phyloP scores from a whole-genome alignment of 192 early-diverging fungal genomes.

The Umbelopsis ramanniana region DNA sequence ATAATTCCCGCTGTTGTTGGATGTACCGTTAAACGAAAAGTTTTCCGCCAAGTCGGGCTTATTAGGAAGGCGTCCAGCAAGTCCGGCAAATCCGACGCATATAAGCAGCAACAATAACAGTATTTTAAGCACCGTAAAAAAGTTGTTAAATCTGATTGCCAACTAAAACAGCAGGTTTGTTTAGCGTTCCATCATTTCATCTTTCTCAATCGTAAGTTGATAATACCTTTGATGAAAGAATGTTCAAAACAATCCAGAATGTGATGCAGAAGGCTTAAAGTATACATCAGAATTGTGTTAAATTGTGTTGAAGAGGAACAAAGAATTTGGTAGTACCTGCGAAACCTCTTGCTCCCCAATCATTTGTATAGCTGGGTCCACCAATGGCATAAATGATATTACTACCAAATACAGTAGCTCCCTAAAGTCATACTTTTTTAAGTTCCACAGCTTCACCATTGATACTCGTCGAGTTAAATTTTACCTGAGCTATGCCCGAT shows the following conservation, averaged over 20 bases:
- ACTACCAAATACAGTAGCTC: conserved; percentile 24
- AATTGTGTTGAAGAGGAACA: background rate
- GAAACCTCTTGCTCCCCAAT: conserved; percentile 25
- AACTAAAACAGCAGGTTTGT: background rate
- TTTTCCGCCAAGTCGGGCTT: conserved; percentile 22
- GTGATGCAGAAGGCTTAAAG: conserved; percentile 28
- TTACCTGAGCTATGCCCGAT: conserved; percentile 24
- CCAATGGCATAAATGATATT: conserved; percentile 29
- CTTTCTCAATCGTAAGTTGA: background rate
- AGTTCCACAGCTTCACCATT: conserved; percentile 11
- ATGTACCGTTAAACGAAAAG: conserved; percentile 36
- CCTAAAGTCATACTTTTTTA: background rate
- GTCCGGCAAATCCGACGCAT: conserved; percentile 23
- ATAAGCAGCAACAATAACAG: conserved; percentile 21
- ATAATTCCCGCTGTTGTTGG: conserved; percentile 20
- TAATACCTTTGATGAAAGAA: conserved; percentile 33
- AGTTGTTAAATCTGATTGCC: conserved; percentile 26
- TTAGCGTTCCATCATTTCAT: background rate
- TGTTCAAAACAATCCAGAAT: conserved; percentile 27
- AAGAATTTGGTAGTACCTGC: conserved; percentile 10
- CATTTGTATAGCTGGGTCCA: conserved; percentile 20
- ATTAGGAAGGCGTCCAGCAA: conserved; percentile 18
- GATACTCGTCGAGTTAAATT: no score
- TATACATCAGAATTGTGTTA: background rate
- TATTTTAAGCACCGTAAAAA: conserved; percentile 37